A percentile compares a stretch with the other conserved stretches of the same genome.
phyloP scores from a whole-genome alignment of 371 early-diverging fungal genomes.

The Umbelopsis sp. region DNA sequence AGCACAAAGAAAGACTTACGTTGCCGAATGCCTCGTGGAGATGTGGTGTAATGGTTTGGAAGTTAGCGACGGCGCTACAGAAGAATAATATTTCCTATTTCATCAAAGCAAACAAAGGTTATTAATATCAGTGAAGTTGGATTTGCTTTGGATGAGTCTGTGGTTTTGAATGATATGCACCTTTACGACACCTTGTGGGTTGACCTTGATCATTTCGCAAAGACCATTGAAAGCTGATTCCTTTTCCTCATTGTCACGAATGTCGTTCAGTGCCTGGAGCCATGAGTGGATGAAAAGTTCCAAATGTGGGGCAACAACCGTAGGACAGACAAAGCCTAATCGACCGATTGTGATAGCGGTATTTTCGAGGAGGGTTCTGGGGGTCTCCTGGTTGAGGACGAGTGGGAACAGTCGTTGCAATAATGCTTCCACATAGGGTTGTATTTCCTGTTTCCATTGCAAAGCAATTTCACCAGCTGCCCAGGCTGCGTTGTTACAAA shows the following conservation, averaged over 20 bases:
- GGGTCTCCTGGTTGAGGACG: slow-evolving; percentile 66
- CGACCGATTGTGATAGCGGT: slow-evolving; percentile 95
- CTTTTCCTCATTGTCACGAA: slow-evolving; percentile 93
- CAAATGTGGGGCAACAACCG: slow-evolving; percentile 77
- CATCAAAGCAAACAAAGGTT: not conserved
- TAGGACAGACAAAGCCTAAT: slow-evolving; percentile 84
- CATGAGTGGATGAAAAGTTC: slow-evolving; percentile 75
- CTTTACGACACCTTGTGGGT: slow-evolving; percentile 82
- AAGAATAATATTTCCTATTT: slow-evolving; percentile 64
- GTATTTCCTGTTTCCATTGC: slow-evolving; percentile 68
- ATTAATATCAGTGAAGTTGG: not conserved
- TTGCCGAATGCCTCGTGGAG: slow-evolving; percentile 73
- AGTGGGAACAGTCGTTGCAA: slow-evolving; percentile 82
- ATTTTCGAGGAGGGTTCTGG: slow-evolving; percentile 86
- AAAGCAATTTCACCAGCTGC: slow-evolving; percentile 93
- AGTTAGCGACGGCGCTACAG: slow-evolving; percentile 75
- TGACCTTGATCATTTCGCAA: slow-evolving; percentile 84
- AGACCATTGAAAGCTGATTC: slow-evolving; percentile 92
- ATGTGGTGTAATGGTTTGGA: slow-evolving; percentile 62
- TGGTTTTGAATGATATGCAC: slow-evolving; percentile 22
- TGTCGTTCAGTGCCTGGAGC: slow-evolving; percentile 69
- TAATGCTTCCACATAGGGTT: slow-evolving; percentile 74
- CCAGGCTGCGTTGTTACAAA: slow-evolving; percentile 95
- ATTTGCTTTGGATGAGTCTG: not conserved
- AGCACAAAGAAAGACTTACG: slow-evolving; percentile 32